These are phyloP conservation scores for Nannizziopsis barbatae DNA, from an alignment of 2,329 filamentous ascomycete genomes.

Conservation along the genomic window DNA sequence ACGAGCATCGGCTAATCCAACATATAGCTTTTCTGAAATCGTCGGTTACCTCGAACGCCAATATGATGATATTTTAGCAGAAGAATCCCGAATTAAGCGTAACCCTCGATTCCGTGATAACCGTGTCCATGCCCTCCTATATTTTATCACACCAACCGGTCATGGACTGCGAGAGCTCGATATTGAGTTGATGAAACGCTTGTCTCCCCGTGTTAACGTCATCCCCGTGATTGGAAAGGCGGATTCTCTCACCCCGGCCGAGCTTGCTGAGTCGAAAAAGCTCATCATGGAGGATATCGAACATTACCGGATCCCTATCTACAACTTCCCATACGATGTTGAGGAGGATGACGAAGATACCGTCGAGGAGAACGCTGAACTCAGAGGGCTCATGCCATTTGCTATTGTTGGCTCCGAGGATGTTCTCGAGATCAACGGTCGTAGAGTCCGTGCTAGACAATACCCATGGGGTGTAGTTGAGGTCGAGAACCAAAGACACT, in stretches of 20 bases:
- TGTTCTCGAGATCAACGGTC: constrained; percentile 82
- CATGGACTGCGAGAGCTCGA: constrained; percentile 97
- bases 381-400: constrained; percentile 95
- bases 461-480: constrained; percentile 99
- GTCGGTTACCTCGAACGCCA: constrained; percentile 97
- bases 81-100: constrained; percentile 99
- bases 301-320: constrained; percentile 98
- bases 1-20: constrained; percentile 1
- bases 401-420: constrained; percentile 98
- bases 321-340: constrained; percentile 99
- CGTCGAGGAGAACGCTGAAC: constrained; percentile 96
- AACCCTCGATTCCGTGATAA: constrained; percentile 99
- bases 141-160: constrained; percentile 98
- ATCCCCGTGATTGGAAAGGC: constrained; percentile 98
- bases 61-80: constrained; percentile 97
- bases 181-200: constrained; percentile 98
- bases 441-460: constrained; percentile 84
- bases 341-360: constrained; percentile 99
- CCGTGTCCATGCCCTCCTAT: constrained; percentile 93
- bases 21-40: constrained; percentile 79
- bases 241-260: constrained; percentile 89
- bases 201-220: constrained; percentile 95
- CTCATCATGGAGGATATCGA: constrained; percentile 99
- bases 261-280: constrained; percentile 98
- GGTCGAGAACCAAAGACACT: constrained; percentile 97